Base-by-base conservation (phyloP, 164 flowering plant species). In the Tetrastigma voinierianum region DNA sequence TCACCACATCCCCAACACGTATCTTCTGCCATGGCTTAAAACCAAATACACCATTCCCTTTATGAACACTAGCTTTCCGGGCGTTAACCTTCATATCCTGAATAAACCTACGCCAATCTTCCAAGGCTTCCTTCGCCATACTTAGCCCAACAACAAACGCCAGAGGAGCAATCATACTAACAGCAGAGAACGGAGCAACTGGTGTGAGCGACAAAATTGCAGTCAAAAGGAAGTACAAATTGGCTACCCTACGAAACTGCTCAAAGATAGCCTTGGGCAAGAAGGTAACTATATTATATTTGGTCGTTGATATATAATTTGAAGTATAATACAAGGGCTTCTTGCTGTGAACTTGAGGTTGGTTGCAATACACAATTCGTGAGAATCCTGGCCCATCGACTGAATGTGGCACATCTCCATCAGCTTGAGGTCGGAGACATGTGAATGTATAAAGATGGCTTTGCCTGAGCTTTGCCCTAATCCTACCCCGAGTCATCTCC, bases 171-270 rank as follows among this genome's bases (percentile, higher is more conserved):
- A 95, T 88, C 96, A 95, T 90, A 78, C 98, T 95, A 56, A 83
- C 78, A 21, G 96, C 69, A 58, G 86, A 70, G 77, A 92, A 95
- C 14, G 98, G 98, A 0, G 97, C 64, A 21, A 92, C 74, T 2
- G 89, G 80, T 40, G 96, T 86, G 8, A 88, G 77, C 0, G 99
- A 95, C 32, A 90, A 71, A 52, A 67, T 46, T 17, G 98, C 97
- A 58, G 96, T 90, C 70, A 89, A 62, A 44, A 95, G 99, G 66
- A 95, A 95, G 79, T 94, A 94, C 51, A 95, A 6, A 72, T 95
- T 95, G 45, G 99, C 99, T 68, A 93, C 99, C n/a, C 99, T 76
- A 1, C 91, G 78, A 62, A 95, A 95, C 72, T 95, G 99, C 85
- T 95, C 99, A 67, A 89, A 95, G 32, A 90, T 72, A 0, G 96